Evolutionary conservation across 2,329 filamentous ascomycete genomes (phyloP), one percentile per base, ranked within the genome.

Genomic region (Aspergillus calidoustus): DNA sequence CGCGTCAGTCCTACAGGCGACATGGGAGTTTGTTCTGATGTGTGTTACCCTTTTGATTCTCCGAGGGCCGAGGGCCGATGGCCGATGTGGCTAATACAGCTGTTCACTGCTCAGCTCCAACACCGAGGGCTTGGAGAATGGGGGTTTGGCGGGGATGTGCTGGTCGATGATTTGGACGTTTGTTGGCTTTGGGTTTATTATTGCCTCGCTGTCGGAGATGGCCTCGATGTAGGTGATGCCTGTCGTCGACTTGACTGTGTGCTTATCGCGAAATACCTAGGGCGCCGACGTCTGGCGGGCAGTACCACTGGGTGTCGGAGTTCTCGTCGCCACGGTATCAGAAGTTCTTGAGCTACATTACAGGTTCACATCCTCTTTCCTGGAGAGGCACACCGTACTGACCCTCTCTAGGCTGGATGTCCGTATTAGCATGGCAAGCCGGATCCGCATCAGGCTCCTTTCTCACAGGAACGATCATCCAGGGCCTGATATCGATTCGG

Each of bases 101-200:
- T 3, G 3, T n/a, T 11, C 3, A 19, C 4, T 28, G 13, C 48
- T 4, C 23, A 74, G 69, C 25, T 69, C 69, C 0, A 68, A 72
- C 11, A 66, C 62, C 3, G 56, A 71, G 30, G 72, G 71, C 1
- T 59, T 73, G 7, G 57, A 66, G 19, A 65, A 74, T 60, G 70
- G 70, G 2, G 71, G 72, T 3, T 54, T 68, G n/a, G 63, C 70
- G 4, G 72, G 69, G 17, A 50, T 72, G 61, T 68, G 71, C 44
- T 73, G 71, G 70, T 69, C 72, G 0, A 78, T 71, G 59, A 60
- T 79, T 6, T 74, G 73, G 66, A 77, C 89, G 31, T 78, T 89
- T 19, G 87, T 93, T 7, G 89, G 90, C 0, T 84, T 90, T 28
- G 89, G 90, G 7, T 88, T 87, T 25, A 82, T 93, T 19, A 72